Evolutionary conservation across 768 basidiomycete species (phyloP).

Genomic region (Mrakia blollopis): DNA sequence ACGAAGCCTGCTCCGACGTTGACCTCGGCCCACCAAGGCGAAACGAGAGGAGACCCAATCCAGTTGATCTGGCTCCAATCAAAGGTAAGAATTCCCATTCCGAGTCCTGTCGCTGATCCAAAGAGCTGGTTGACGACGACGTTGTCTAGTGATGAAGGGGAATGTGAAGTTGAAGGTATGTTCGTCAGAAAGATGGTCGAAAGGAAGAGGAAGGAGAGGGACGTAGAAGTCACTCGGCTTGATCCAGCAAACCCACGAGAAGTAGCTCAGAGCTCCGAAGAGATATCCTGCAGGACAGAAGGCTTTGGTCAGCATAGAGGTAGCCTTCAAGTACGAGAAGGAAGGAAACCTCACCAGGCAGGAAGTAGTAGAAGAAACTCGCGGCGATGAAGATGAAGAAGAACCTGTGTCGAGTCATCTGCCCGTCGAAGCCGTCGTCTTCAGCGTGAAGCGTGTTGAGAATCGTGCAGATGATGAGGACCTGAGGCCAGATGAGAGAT

Average conservation of each 20-base stretch:
- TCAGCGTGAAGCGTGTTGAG: constrained; percentile 96
- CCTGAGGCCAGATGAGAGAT: constrained; percentile 97
- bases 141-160: constrained; percentile 53
- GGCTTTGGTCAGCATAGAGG: too few species aligned
- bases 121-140: constrained; percentile 85
- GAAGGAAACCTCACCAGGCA: constrained; percentile 54
- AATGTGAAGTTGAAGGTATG: constrained; percentile 52
- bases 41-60: constrained; percentile 65
- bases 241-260: constrained; percentile 92
- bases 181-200: background rate
- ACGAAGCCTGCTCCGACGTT: constrained; percentile 84
- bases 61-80: constrained; percentile 82
- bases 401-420: constrained; percentile 72
- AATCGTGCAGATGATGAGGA: constrained; percentile 83
- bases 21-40: constrained; percentile 96
- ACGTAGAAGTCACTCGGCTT: constrained; percentile 51
- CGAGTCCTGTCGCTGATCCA: constrained; percentile 73
- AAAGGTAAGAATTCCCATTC: constrained; percentile 85
- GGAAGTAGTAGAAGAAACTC: constrained; percentile 78
- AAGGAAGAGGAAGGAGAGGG: background rate
- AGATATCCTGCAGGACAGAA: constrained; percentile 54
- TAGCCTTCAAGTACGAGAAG: too few species aligned
- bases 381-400: constrained; percentile 62
- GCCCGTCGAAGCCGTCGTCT: constrained; percentile 54
- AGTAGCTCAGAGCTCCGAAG: constrained; percentile 78